Evolutionary conservation across 2,329 filamentous ascomycete species (phyloP).

Genomic region (Trichoderma hamatum): DNA sequence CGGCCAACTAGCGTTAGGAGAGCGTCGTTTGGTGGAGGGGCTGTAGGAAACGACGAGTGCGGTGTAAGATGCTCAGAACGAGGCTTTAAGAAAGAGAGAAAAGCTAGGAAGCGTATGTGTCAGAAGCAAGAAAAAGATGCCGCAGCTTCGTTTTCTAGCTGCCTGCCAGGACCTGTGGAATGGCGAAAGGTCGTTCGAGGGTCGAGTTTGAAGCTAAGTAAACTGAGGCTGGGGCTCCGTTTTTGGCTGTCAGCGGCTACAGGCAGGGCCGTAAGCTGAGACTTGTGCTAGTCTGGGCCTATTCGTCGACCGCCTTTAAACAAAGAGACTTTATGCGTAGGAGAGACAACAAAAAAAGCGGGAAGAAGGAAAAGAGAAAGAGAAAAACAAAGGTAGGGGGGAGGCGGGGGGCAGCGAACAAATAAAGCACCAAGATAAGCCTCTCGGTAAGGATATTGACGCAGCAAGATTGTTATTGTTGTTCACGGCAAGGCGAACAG

Average conservation of each 20-base stretch:
- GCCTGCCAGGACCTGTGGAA: neutral
- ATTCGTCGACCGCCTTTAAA: neutral
- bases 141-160: neutral
- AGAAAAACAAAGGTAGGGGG: neutral
- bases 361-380: neutral
- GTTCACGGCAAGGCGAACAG: slow-evolving; percentile 1
- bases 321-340: neutral
- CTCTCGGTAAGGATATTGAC: neutral
- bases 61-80: neutral
- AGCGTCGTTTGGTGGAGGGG: neutral
- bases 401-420: neutral
- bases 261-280: slow-evolving; percentile 10
- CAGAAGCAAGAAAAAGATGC: neutral
- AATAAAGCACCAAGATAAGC: neutral
- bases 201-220: slow-evolving; percentile 24
- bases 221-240: slow-evolving; percentile 23
- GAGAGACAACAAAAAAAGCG: neutral
- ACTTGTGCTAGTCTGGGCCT: neutral
- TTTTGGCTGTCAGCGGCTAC: slow-evolving; percentile 9
- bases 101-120: neutral
- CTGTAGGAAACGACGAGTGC: neutral
- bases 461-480: neutral
- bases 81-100: neutral
- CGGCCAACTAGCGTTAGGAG: slow-evolving; percentile 20
- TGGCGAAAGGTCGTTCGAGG: slow-evolving; percentile 24